A percentile compares a stretch with the other conserved stretches of the same genome.
Evolutionary conservation across 2,329 filamentous ascomycete species (phyloP).

Genomic region (Colletotrichum graminicola): DNA sequence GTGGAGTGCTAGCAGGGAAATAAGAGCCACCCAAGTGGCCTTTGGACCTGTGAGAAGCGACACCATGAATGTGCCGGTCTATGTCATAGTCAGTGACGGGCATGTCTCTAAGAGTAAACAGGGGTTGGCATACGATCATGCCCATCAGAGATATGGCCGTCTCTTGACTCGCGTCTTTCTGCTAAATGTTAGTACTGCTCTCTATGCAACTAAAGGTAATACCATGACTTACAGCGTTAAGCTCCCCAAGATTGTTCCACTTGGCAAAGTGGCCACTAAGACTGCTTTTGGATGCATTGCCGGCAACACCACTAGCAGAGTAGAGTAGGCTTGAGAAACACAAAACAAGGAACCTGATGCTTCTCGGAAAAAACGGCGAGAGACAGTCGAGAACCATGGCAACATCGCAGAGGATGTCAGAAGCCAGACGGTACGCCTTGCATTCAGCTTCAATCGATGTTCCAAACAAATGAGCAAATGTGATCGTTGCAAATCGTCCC

Average conservation of each 20-base stretch:
- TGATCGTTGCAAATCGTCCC: slow-evolving; percentile 34
- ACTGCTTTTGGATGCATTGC: slow-evolving; percentile 39
- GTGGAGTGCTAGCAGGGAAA: slow-evolving; percentile 18
- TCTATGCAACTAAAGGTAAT: fast-evolving
- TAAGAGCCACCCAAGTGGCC: slow-evolving; percentile 25
- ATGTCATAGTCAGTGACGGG: neutral
- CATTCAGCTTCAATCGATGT: slow-evolving; percentile 39
- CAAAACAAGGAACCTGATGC: slow-evolving; percentile 12
- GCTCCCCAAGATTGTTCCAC: slow-evolving; percentile 38
- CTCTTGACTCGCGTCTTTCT: slow-evolving; percentile 40
- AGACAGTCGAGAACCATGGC: slow-evolving; percentile 37
- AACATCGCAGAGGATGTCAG: slow-evolving; percentile 20
- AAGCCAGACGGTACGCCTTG: slow-evolving; percentile 34
- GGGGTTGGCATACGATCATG: slow-evolving; percentile 26
- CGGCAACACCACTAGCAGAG: slow-evolving; percentile 28
- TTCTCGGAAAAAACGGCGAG: slow-evolving; percentile 22
- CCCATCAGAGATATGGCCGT: slow-evolving; percentile 37
- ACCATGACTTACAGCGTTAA: slow-evolving; percentile 8
- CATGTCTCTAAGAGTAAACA: fast-evolving
- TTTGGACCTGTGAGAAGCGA: slow-evolving; percentile 15
- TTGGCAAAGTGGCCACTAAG: slow-evolving; percentile 38
- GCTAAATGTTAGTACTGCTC: neutral
- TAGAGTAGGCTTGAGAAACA: slow-evolving; percentile 35
- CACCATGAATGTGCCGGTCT: slow-evolving; percentile 28
- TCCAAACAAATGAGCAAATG: slow-evolving; percentile 36